Percentiles rank a stretch among this genome's conserved stretches.
Conservation (phyloP, 1,284 basidiomycete genomes). For the Tranzscheliella williamsii region DNA sequence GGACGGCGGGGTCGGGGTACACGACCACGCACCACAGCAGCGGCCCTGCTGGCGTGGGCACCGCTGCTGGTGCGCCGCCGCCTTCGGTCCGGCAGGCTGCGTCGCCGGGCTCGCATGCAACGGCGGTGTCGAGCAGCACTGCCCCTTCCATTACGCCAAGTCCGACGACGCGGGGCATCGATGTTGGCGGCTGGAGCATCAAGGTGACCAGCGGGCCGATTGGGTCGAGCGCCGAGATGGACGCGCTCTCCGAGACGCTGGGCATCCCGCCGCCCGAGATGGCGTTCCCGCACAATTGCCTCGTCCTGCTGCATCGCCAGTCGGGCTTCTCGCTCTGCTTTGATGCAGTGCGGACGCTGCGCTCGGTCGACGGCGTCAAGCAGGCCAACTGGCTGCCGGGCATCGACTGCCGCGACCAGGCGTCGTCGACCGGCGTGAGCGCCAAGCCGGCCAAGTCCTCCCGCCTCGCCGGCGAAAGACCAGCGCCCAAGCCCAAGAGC, state of each 20-base stretch:
- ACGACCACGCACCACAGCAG: neutral
- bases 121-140: no score
- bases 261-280: constrained; percentile 90
- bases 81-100: no score
- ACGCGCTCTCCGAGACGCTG: constrained; percentile 70
- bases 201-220: constrained; percentile 49
- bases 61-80: no score
- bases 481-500: constrained; percentile 14
- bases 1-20: no score
- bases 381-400: constrained; percentile 71
- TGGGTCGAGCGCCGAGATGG: constrained; percentile 62
- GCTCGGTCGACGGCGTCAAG: constrained; percentile 69
- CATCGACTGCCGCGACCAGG: constrained; percentile 22
- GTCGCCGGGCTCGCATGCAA: no score
- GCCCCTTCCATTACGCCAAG: no score
- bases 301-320: constrained; percentile 67
- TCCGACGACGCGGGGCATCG: constrained; percentile 45
- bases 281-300: constrained; percentile 86
- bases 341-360: constrained; percentile 72
- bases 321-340: constrained; percentile 74
- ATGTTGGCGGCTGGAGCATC: constrained; percentile 51
- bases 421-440: neutral
- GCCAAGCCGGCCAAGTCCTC: neutral
- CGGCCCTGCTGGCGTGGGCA: no score
- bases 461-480: constrained; percentile 19